Conservation (phyloP, 257 asterid species). For the Gentiana macrophylla region DNA sequence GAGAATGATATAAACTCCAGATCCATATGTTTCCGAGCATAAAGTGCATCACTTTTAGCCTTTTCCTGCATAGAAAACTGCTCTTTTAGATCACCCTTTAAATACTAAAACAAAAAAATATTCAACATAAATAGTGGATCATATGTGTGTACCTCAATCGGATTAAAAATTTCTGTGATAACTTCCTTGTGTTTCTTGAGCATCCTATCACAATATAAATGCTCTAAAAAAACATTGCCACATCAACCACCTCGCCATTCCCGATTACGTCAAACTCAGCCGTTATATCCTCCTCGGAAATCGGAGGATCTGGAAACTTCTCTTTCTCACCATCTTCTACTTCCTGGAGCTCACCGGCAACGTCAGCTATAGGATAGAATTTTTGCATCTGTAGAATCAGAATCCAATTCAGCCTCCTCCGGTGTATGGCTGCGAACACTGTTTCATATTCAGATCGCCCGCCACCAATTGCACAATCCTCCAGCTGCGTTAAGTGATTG, state of each 20-base stretch:
- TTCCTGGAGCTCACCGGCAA: constrained; percentile 54
- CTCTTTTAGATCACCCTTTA: too few relatives aligned
- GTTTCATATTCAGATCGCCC: constrained; percentile 41
- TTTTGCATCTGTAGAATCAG: constrained; percentile 94
- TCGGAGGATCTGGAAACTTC: constrained; percentile 20
- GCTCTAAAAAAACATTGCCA: too few relatives aligned
- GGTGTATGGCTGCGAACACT: constrained; percentile 71
- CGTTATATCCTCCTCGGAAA: constrained; percentile 16
- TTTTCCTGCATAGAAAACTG: too few relatives aligned
- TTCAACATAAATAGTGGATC: too few relatives aligned
- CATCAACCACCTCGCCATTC: constrained; percentile 48
- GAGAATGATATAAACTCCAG: too few relatives aligned
- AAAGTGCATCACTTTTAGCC: too few relatives aligned
- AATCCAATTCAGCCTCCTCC: constrained; percentile 88
- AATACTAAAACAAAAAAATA: too few relatives aligned
- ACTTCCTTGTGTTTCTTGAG: too few relatives aligned
- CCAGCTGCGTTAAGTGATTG: constrained; percentile 62
- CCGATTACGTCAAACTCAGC: constrained; percentile 27
- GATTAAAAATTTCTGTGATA: too few relatives aligned
- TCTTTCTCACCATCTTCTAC: constrained; percentile 17
- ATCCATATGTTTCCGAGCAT: too few relatives aligned
- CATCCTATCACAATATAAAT: too few relatives aligned
- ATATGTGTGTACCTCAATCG: too few relatives aligned
- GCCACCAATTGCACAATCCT: constrained; percentile 24
- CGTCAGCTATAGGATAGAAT: constrained; percentile 74